phyloP scores from a whole-genome alignment of 768 basidiomycete genomes.

The Pleurotus eryngii region DNA sequence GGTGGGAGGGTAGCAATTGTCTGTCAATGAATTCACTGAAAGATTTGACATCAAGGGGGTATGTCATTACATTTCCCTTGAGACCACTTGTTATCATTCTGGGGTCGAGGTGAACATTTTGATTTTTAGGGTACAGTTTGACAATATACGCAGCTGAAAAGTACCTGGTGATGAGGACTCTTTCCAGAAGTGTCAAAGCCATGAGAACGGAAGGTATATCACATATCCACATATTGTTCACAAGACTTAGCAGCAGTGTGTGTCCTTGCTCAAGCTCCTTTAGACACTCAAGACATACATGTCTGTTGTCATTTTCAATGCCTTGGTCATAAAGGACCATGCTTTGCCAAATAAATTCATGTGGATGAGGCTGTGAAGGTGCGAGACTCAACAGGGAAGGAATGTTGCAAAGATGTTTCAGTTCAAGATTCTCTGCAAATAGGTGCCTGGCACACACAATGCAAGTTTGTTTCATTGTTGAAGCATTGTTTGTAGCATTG shows the following conservation, averaged over 20 bases:
- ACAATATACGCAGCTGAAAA: constrained; percentile 31
- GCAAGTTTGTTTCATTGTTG: not conserved
- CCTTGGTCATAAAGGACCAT: not conserved
- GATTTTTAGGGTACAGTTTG: constrained; percentile 32
- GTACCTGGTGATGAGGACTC: constrained; percentile 27
- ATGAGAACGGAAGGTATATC: constrained; percentile 21
- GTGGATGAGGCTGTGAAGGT: not conserved
- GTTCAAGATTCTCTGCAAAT: not conserved
- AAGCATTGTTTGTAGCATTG: not conserved
- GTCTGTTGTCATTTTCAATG: not conserved
- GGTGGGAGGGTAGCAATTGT: constrained; percentile 21
- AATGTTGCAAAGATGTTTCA: not conserved
- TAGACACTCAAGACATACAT: constrained; percentile 13
- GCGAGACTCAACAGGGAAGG: not conserved
- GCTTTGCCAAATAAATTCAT: not conserved
- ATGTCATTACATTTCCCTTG: constrained; percentile 32
- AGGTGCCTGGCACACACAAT: not conserved
- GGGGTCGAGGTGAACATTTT: constrained; percentile 1
- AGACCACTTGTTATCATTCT: constrained; percentile 17
- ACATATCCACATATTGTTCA: constrained; percentile 40
- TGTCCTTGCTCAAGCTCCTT: not conserved
- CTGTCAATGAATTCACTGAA: constrained; percentile 24
- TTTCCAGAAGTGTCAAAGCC: constrained; percentile 29
- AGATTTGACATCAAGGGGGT: constrained; percentile 14
- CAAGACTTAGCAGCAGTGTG: constrained; percentile 22